A percentile compares a stretch with the other conserved stretches of the same genome.
phyloP scores from a whole-genome alignment of 441 rosid genomes.

The Gossypium gossypioides region DNA sequence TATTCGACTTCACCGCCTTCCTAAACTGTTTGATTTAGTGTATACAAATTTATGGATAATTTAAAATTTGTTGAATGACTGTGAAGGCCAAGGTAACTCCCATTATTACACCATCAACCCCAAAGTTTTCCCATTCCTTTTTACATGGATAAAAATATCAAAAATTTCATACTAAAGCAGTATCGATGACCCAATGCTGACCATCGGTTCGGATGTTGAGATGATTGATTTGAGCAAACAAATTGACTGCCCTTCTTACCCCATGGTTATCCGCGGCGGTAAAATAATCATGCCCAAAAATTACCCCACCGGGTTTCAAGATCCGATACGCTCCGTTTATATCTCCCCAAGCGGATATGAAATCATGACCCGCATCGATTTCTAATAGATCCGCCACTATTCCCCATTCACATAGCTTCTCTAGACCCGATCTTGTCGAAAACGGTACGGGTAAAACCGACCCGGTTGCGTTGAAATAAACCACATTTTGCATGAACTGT shows the following conservation, averaged over 20 bases:
- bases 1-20: too few relatives aligned
- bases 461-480: conserved; percentile 22
- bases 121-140: too few relatives aligned
- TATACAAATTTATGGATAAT: too few relatives aligned
- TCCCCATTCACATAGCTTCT: conserved; percentile 57
- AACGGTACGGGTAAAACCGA: conserved; percentile 52
- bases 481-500: conserved; percentile 56
- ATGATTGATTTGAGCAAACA: conserved; percentile 47
- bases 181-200: conserved; percentile 56
- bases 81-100: too few relatives aligned
- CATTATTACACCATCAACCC: too few relatives aligned
- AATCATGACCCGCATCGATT: conserved; percentile 68
- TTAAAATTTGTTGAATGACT: too few relatives aligned
- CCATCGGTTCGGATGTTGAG: conserved; percentile 41
- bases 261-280: conserved; percentile 52
- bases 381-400: conserved; percentile 50
- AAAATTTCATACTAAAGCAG: conserved; percentile 4
- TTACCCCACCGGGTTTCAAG: not conserved
- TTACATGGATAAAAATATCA: too few relatives aligned
- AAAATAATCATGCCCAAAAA: conserved; percentile 63
- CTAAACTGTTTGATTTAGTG: too few relatives aligned
- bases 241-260: conserved; percentile 53
- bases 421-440: conserved; percentile 49
- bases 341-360: conserved; percentile 37
- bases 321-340: not conserved